A percentile compares a stretch with the other conserved stretches of the same genome.
phyloP scores from a whole-genome alignment of 2,329 filamentous ascomycete genomes.

The Juglanconis oblonga region DNA sequence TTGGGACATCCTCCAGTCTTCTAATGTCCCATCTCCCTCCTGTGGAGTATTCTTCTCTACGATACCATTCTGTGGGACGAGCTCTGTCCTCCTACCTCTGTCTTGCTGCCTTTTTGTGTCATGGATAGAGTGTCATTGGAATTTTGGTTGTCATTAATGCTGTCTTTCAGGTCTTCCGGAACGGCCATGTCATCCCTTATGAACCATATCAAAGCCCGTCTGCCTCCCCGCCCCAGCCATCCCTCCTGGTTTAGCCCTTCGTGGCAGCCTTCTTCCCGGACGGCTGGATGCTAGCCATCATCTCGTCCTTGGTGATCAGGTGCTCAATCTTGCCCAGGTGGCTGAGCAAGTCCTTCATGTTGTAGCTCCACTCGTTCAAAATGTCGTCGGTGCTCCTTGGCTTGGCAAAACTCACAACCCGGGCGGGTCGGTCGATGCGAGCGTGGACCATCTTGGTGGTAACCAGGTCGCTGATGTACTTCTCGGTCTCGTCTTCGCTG shows the following conservation, averaged over 20 bases:
- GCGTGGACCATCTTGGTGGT: slow-evolving; percentile 98
- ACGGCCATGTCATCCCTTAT: neutral
- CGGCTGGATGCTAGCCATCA: slow-evolving; percentile 97
- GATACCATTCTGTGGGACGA: no score
- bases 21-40: no score
- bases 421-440: slow-evolving; percentile 91
- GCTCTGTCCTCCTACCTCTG: neutral
- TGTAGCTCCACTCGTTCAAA: slow-evolving; percentile 96
- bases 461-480: slow-evolving; percentile 96
- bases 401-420: slow-evolving; percentile 91
- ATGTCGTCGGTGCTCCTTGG: slow-evolving; percentile 93
- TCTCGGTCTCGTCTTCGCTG: slow-evolving; percentile 93
- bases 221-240: neutral
- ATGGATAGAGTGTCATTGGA: neutral
- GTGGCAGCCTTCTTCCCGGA: slow-evolving; percentile 17
- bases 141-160: neutral
- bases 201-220: neutral
- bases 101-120: neutral
- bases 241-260: slow-evolving; percentile 1
- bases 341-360: slow-evolving; percentile 73
- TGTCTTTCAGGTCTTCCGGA: neutral
- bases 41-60: no score
- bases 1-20: no score
- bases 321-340: slow-evolving; percentile 86
- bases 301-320: slow-evolving; percentile 98